Evolutionary conservation across 495 filamentous ascomycete species (phyloP).

Genomic region (Hypoxylon fuscum): DNA sequence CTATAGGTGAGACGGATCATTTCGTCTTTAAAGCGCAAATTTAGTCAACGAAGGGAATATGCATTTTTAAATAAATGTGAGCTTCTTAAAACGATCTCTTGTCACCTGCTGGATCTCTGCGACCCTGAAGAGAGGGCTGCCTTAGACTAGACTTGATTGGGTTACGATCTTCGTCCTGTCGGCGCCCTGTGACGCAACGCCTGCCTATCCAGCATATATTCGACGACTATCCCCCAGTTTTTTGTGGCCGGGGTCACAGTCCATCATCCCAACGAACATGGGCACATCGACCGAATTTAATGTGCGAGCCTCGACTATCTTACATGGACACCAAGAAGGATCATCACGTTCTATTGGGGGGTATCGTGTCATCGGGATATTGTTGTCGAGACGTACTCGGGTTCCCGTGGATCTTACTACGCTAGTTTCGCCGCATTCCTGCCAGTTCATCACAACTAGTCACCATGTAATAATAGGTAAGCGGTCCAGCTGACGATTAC

Average conservation of each 20-base stretch:
- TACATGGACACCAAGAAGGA: constrained; percentile 12
- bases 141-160: constrained; percentile 16
- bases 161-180: constrained; percentile 29
- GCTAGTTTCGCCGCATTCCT: constrained; percentile 37
- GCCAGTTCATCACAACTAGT: constrained; percentile 28
- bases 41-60: constrained; percentile 15
- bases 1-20: background rate
- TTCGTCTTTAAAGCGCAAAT: constrained; percentile 12
- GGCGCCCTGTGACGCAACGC: constrained; percentile 37
- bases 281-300: constrained; percentile 24
- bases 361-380: constrained; percentile 24
- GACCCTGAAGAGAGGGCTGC: constrained; percentile 33
- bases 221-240: constrained; percentile 18
- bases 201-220: constrained; percentile 34
- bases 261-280: constrained; percentile 11
- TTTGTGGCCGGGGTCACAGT: constrained; percentile 20
- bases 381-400: constrained; percentile 26
- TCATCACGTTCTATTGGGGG: constrained; percentile 16
- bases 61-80: constrained; percentile 22
- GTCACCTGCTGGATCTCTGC: constrained; percentile 35
- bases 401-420: constrained; percentile 31
- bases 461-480: constrained; percentile 16
- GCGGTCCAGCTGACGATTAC: constrained; percentile 34
- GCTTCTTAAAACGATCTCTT: constrained; percentile 29
- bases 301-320: constrained; percentile 3